Base-by-base conservation (phyloP, 2,329 filamentous ascomycete genomes). In the Macrophomina tecta region DNA sequence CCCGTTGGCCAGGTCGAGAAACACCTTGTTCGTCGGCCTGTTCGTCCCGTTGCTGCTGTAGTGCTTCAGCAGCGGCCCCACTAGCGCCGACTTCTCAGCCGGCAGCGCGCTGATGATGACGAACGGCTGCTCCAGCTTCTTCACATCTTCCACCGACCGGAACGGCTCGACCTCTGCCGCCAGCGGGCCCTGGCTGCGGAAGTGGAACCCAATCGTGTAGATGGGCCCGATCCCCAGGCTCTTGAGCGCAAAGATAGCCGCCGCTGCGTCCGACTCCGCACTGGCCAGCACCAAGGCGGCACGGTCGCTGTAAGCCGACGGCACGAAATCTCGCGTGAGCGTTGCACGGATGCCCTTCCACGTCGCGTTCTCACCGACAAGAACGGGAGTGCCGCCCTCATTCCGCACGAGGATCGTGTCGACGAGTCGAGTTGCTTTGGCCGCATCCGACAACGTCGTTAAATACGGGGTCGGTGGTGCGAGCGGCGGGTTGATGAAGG, bases 321-420 rank as follows among this genome's bases (percentile, higher is more conserved):
- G 92, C 0, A 93, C 91, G 71, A 94, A 89, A 72, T 96, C 92
- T 28, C 91, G 86, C 4, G 90, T 95, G 67, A 96, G 82, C 0
- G 92, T 93, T 63, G 91, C 90, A 56, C 93, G 84, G 67, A 96
- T 94, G 1, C 92, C 92, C 76, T 92, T 93, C 91, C 92, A 95
- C 14, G 89, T 89, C 11, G 91, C 90, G 71, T 96, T 96, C 72
- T 95, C 92, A 55, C 93, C 90, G 16, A 60, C 56, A 32, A 64
- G 46, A 9, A 73, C 74, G 52, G 73, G 64, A 63, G 70, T 73
- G 40, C 72, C 73, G 34, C 68, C 82, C 12, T 83, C 81, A 4
- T 77, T 74, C 64, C 85, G 86, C 30, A 91, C 88, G 30, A 93
- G 85, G 53, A 96, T 91, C 0, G 92, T 95, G 75, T 96, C 92